Conservation (phyloP, 208 protist species). For the Trypanosoma lewisi region DNA sequence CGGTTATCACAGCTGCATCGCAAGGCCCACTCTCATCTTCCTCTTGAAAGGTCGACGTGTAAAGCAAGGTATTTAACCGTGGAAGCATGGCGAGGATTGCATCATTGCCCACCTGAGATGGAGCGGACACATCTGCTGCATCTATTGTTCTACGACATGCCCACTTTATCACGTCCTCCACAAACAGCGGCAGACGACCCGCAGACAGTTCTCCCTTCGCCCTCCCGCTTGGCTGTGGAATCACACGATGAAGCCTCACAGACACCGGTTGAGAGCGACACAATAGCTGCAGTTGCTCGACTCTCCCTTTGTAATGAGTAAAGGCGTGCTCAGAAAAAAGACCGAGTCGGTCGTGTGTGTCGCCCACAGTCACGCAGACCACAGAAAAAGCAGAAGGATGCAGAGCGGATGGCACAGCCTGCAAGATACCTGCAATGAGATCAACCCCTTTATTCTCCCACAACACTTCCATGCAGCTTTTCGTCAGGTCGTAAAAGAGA, state of each 20-base stretch:
- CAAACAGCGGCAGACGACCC: constrained; percentile 6
- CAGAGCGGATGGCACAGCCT: constrained; percentile 14
- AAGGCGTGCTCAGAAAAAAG: constrained; percentile 37
- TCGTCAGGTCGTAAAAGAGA: constrained; percentile 25
- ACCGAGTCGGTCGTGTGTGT: constrained; percentile 38
- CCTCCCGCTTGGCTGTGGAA: background rate
- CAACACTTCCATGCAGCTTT: constrained; percentile 24
- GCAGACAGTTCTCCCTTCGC: background rate
- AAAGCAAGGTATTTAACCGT: constrained; percentile 29
- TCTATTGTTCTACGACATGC: constrained; percentile 3
- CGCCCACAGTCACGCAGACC: constrained; percentile 32
- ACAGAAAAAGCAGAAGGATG: constrained; percentile 27
- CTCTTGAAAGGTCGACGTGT: constrained; percentile 26
- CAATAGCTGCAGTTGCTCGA: constrained; percentile 5
- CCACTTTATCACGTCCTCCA: constrained; percentile 18
- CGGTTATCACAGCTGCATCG: too few relatives aligned
- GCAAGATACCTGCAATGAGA: constrained; percentile 27
- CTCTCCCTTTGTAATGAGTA: constrained; percentile 24
- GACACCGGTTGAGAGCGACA: background rate
- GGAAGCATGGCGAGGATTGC: constrained; percentile 15
- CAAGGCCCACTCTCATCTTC: background rate
- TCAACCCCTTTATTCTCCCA: constrained; percentile 28
- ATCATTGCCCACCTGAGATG: constrained; percentile 33
- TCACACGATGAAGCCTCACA: constrained; percentile 12
- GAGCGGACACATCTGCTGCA: constrained; percentile 27